These are phyloP conservation scores for Pterocarpus macrocarpus DNA, from an alignment of 306 rosid species.

Conservation along the genomic window DNA sequence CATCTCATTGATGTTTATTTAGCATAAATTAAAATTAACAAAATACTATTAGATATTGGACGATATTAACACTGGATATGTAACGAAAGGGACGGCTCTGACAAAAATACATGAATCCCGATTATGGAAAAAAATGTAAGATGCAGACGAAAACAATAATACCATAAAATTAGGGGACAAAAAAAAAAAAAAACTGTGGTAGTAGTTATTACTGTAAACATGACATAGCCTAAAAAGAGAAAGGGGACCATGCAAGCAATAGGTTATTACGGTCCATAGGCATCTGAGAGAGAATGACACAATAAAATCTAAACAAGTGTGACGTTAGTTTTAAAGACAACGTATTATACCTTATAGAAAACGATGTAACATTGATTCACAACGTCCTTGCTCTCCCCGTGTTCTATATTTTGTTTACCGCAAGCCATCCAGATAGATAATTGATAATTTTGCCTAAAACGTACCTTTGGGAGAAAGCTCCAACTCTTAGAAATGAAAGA, in stretches of 20 bases:
- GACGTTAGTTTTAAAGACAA: neutral
- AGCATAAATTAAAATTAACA: no score
- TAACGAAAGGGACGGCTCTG: no score
- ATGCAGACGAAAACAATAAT: neutral
- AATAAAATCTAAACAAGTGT: neutral
- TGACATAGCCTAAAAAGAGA: no score
- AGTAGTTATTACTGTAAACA: no score
- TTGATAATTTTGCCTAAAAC: no score
- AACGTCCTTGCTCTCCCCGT: neutral
- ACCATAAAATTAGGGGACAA: no score
- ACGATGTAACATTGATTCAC: neutral
- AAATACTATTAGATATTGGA: no score
- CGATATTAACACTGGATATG: no score
- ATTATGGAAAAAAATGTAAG: neutral
- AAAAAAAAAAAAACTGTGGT: neutral
- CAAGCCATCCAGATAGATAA: neutral
- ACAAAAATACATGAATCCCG: neutral
- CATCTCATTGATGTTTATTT: no score
- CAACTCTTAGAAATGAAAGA: no score
- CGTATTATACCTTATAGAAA: neutral
- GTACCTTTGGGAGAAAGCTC: no score
- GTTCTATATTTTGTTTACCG: neutral
- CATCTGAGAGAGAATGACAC: neutral
- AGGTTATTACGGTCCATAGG: neutral
- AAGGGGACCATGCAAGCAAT: neutral